Percentiles rank a stretch among this genome's conserved stretches.
Conservation (phyloP, 441 rosid species). For the Erysimum cheiri region DNA sequence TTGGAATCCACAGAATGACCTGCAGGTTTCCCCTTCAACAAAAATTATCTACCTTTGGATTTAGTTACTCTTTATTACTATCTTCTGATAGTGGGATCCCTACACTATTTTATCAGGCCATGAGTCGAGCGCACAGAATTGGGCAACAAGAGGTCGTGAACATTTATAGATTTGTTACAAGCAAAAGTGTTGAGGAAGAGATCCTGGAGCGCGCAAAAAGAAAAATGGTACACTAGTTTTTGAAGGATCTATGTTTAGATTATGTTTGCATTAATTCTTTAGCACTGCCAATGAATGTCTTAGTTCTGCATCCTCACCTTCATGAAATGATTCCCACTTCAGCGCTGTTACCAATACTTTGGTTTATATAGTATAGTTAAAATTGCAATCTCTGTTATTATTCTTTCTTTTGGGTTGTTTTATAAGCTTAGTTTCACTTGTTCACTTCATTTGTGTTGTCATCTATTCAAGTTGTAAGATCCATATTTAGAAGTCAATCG, state of each 20-base stretch:
- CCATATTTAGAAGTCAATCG: conserved; percentile 24
- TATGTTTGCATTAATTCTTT: conserved; percentile 14
- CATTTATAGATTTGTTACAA: conserved; percentile 98
- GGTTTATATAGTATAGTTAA: not conserved
- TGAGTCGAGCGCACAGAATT: conserved; percentile 99
- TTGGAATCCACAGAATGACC: conserved; percentile 99
- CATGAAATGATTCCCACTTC: conserved; percentile 3
- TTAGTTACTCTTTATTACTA: conserved; percentile 20
- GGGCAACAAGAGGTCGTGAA: conserved; percentile 99
- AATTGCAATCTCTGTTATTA: conserved; percentile 5
- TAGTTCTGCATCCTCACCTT: conserved; percentile 26
- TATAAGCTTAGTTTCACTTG: conserved; percentile 2
- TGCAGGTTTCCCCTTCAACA: conserved; percentile 65
- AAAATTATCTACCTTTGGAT: conserved; percentile 22
- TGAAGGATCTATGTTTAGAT: conserved; percentile 17
- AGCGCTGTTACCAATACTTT: not conserved
- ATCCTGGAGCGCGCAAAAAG: conserved; percentile 99
- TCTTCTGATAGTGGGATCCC: conserved; percentile 26
- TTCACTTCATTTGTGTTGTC: conserved; percentile 10
- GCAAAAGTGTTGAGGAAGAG: conserved; percentile 99
- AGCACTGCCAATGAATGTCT: conserved; percentile 19
- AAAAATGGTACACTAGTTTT: conserved; percentile 77
- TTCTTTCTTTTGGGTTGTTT: not conserved
- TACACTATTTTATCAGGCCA: conserved; percentile 67
- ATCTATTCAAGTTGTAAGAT: conserved; percentile 16